Evolutionary conservation across 331 rosid genomes (phyloP), one percentile per base, ranked within the genome.

Genomic region (Malus hybrid): DNA sequence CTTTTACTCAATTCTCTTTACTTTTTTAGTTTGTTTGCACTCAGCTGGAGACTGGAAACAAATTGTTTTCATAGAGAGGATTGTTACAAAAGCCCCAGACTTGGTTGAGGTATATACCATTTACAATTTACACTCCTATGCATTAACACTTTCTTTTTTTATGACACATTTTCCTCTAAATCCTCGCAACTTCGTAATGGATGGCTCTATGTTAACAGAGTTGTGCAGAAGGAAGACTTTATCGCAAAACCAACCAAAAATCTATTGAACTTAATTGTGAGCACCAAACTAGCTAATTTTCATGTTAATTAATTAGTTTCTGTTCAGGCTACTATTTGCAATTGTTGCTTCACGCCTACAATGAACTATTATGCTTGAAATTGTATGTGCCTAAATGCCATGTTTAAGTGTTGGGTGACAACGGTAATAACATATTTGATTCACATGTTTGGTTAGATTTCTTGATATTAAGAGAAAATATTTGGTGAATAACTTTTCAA

Each of bases 331-430:
- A 32, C 24, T 29, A 72, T 56, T 60, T 42, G 28, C 60, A 60
- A 16, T 58, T 48, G 34, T 15, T 57, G 33, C 33, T 62, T 70
- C 42, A 19, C 7, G 39, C 39, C 1, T 34, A 34, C 39, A 34
- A 34, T 34, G 36, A 33, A 33, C 36, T 33, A 33, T 33, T 33
- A 33, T 33, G 36, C 7, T 52, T 46, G 34, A 75, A 70, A 71
- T 73, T 71, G 97, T 53, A 60, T 78, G 97, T 94, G 73, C 98
- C 98, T n/a, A 73, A 84, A 63, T 93, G 88, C 72, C 92, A 91
- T 86, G 96, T 94, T 66, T 94, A 85, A 72, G 95, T 94, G 71
- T 66, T 92, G 84, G 97, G 98, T 29, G 96, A 94, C 87, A 94
- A 94, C 86, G 90, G 99, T 28, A 91, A 94, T 73, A 87, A 78